A percentile compares a stretch with the other conserved stretches of the same genome.
Evolutionary conservation across 345 rosid species (phyloP).

Genomic region (Eucalyptus erythrocorys): DNA sequence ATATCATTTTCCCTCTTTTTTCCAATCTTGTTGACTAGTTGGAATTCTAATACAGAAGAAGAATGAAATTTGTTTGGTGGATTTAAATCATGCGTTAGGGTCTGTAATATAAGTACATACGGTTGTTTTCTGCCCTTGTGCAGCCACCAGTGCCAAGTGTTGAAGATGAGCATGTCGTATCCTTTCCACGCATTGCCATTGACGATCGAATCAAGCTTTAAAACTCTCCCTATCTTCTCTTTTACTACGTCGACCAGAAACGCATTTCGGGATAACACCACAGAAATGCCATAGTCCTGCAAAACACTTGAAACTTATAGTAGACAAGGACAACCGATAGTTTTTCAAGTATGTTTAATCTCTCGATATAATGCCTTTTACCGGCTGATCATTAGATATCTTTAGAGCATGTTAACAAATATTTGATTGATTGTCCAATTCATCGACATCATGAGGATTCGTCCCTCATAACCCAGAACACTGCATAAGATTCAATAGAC

Average conservation of each 20-base stretch:
- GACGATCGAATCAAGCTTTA: constrained; percentile 42
- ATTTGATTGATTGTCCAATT: neutral
- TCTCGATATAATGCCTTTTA: neutral
- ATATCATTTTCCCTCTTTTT: neutral
- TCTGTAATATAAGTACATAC: neutral
- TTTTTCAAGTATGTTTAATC: neutral
- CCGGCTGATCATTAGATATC: neutral
- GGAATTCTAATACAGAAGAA: neutral
- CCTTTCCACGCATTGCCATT: constrained; percentile 48
- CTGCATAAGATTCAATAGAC: neutral
- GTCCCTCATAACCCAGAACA: neutral
- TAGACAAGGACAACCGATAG: neutral
- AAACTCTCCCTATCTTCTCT: constrained; percentile 31
- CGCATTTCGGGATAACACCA: constrained; percentile 20
- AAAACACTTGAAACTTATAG: neutral
- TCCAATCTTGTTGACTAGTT: neutral
- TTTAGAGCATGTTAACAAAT: neutral
- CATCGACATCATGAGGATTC: neutral
- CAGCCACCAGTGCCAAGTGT: constrained; percentile 73
- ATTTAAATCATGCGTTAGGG: neutral
- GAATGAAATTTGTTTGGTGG: neutral
- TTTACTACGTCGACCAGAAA: constrained; percentile 39
- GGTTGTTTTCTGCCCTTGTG: constrained; percentile 47
- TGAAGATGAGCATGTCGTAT: constrained; percentile 39
- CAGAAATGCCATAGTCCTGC: constrained; percentile 30